Evolutionary conservation across 1,284 basidiomycete species (phyloP).

Genomic region (Sanghuangporus baumii): DNA sequence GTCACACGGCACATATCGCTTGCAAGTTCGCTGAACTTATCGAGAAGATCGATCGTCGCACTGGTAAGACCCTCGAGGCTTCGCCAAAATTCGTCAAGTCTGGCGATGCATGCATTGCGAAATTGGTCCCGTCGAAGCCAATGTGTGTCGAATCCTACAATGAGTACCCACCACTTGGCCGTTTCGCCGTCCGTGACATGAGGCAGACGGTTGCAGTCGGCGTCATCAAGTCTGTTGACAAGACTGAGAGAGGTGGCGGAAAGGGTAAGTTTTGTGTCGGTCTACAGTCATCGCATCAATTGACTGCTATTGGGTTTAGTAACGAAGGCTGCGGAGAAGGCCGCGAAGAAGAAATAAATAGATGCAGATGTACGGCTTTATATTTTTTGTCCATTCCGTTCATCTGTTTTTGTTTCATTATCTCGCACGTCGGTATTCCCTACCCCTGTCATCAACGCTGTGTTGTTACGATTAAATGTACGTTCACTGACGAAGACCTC

Average conservation of each 20-base stretch:
- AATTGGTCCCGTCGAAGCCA: slow-evolving; percentile 94
- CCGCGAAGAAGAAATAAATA: slow-evolving; percentile 90
- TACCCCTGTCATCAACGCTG: slow-evolving; percentile 30
- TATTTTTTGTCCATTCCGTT: slow-evolving; percentile 36
- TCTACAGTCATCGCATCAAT: slow-evolving; percentile 12
- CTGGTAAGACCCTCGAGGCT: slow-evolving; percentile 88
- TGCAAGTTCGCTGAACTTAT: slow-evolving; percentile 99
- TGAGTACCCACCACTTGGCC: slow-evolving; percentile 98
- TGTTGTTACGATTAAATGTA: slow-evolving; percentile 29
- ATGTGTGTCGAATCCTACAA: slow-evolving; percentile 98
- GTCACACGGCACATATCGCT: slow-evolving; percentile 99
- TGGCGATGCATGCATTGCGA: slow-evolving; percentile 94
- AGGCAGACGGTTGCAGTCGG: slow-evolving; percentile 97
- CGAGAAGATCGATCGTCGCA: slow-evolving; percentile 99
- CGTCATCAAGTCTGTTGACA: slow-evolving; percentile 95
- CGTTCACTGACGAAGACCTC: slow-evolving; percentile 44
- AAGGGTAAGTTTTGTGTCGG: slow-evolving; percentile 53
- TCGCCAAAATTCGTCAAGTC: slow-evolving; percentile 97
- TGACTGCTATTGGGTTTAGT: slow-evolving; percentile 39
- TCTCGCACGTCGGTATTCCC: slow-evolving; percentile 28
- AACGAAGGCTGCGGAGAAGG: slow-evolving; percentile 96
- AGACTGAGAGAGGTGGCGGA: slow-evolving; percentile 81
- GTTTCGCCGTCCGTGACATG: slow-evolving; percentile 98
- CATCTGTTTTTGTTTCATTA: slow-evolving; percentile 34
- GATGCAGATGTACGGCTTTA: slow-evolving; percentile 35